These are phyloP conservation scores for Leishmania lainsoni DNA, from an alignment of 208 protist genomes.

Conservation along the genomic window DNA sequence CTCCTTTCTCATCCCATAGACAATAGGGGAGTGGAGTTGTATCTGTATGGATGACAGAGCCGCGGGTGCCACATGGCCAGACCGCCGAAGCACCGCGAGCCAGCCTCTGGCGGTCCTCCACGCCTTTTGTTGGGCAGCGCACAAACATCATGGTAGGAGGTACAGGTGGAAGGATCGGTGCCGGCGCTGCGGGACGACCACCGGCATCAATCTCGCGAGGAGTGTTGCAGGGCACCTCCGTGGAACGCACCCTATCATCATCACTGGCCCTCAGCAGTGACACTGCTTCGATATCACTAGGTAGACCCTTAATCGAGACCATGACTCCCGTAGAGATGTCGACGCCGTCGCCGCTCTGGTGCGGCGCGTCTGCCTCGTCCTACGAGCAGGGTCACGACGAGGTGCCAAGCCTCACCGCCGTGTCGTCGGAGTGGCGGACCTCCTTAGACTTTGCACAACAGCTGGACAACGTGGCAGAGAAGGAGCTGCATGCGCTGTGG, in stretches of 20 bases:
- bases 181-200: neutral
- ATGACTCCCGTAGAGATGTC: neutral
- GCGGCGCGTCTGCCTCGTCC: neutral
- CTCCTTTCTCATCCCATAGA: neutral
- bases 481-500: constrained; percentile 47
- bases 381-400: neutral
- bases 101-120: neutral
- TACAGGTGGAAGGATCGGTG: neutral
- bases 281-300: constrained; percentile 9
- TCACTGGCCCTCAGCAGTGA: constrained; percentile 32
- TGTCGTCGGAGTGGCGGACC: constrained; percentile 16
- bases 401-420: neutral
- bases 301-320: neutral
- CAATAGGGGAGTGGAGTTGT: neutral
- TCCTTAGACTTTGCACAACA: constrained; percentile 49
- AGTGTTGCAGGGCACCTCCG: neutral
- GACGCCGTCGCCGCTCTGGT: constrained; percentile 6
- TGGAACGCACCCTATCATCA: constrained; percentile 7
- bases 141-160: neutral
- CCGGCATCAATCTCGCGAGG: neutral
- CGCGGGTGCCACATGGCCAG: neutral
- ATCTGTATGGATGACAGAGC: constrained; percentile 3
- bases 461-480: constrained; percentile 49
- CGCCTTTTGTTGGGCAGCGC: neutral
- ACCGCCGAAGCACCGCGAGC: neutral